These are phyloP conservation scores for Colletotrichum horii DNA, from an alignment of 2,329 filamentous ascomycete species.

Conservation along the genomic window DNA sequence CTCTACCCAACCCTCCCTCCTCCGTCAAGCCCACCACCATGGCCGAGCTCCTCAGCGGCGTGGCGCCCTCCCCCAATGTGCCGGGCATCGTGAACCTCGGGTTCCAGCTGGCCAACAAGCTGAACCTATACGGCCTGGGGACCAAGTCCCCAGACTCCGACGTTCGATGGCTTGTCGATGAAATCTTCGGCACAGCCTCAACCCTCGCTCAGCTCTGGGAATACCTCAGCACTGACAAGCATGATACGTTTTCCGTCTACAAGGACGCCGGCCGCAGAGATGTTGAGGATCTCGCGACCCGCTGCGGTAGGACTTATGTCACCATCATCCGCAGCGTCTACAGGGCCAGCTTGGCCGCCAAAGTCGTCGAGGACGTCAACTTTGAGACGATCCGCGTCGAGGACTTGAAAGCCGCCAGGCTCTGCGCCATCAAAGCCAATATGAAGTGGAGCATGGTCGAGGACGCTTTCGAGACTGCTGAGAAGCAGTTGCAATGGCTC, in stretches of 20 bases:
- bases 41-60: neutral
- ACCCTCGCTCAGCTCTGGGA: slow-evolving; percentile 4
- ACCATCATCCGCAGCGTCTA: slow-evolving; percentile 8
- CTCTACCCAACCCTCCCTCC: neutral
- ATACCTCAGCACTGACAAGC: neutral
- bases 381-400: neutral
- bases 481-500: neutral
- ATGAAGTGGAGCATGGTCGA: neutral
- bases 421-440: neutral
- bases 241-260: neutral
- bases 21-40: neutral
- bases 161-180: neutral
- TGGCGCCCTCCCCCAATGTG: neutral
- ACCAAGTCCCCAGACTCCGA: neutral
- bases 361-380: neutral
- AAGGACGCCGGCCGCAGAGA: slow-evolving; percentile 4
- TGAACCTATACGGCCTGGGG: neutral
- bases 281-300: neutral
- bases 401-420: slow-evolving; percentile 6
- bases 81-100: slow-evolving; percentile 7
- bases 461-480: neutral
- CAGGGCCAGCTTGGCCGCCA: slow-evolving; percentile 2
- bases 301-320: slow-evolving; percentile 1
- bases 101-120: slow-evolving; percentile 7
- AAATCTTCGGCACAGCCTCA: neutral